Percentiles rank a stretch among this genome's conserved stretches.
These are phyloP conservation scores for Blastocystis hominis DNA, from an alignment of 352 stramenopile species.

Conservation along the genomic window DNA sequence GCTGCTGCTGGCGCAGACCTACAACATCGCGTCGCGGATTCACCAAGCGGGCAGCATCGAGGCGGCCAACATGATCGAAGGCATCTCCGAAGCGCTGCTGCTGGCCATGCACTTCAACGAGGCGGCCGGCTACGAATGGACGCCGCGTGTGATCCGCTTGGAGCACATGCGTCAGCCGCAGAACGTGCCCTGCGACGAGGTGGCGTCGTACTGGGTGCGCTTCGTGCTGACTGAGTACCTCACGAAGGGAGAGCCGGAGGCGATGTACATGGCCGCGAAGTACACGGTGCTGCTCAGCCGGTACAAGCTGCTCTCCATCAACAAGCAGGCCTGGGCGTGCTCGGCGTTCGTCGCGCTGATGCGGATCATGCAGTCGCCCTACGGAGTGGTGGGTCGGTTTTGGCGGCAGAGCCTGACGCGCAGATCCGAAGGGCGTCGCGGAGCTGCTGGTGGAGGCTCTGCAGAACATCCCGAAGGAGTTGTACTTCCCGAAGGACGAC, in stretches of 20 bases:
- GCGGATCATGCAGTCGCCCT: constrained; percentile 41
- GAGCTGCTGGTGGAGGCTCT: constrained; percentile 39
- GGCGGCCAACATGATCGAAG: constrained; percentile 49
- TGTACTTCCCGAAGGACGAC: constrained; percentile 51
- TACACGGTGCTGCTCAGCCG: constrained; percentile 42
- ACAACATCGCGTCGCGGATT: constrained; percentile 19
- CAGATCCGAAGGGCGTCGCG: constrained; percentile 12
- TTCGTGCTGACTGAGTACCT: background rate
- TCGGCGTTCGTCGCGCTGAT: constrained; percentile 43
- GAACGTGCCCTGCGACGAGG: constrained; percentile 48
- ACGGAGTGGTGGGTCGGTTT: background rate
- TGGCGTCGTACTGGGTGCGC: constrained; percentile 45
- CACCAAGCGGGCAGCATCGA: constrained; percentile 27
- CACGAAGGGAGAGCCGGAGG: background rate
- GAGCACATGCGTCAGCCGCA: constrained; percentile 45
- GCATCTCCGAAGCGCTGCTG: constrained; percentile 39
- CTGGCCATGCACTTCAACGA: constrained; percentile 54
- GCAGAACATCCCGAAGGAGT: constrained; percentile 41
- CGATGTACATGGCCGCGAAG: constrained; percentile 58
- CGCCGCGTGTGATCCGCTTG: constrained; percentile 51
- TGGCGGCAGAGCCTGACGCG: background rate
- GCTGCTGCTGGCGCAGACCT: constrained; percentile 52
- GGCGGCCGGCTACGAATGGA: constrained; percentile 48
- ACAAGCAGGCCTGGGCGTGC: constrained; percentile 48
- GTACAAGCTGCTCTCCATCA: constrained; percentile 44